These are phyloP conservation scores for Fusarium denticulatum DNA, from an alignment of 2,329 filamentous ascomycete genomes.

Conservation along the genomic window DNA sequence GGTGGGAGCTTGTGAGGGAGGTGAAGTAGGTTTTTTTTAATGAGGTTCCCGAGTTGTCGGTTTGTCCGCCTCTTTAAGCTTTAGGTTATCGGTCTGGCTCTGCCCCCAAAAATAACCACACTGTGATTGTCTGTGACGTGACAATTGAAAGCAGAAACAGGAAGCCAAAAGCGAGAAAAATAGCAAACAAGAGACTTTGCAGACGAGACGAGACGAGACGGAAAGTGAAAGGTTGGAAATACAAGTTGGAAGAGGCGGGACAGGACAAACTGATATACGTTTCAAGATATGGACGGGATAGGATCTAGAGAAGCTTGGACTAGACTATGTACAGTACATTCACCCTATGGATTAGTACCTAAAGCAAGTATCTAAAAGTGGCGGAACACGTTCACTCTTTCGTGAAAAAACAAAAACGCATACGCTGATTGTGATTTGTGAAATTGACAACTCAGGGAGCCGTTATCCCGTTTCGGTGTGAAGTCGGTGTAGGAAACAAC, in stretches of 20 bases:
- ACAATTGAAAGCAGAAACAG: conserved; percentile 11
- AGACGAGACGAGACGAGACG: not conserved
- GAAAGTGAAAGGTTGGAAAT: not conserved
- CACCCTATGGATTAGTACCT: not conserved
- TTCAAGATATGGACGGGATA: conserved; percentile 11
- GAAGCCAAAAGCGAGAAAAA: conserved; percentile 8
- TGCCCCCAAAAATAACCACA: conserved; percentile 16
- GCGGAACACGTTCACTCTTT: conserved; percentile 23
- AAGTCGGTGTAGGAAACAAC: conserved; percentile 44
- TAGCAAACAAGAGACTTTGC: not conserved
- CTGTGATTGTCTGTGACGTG: not conserved
- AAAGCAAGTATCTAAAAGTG: conserved; percentile 18
- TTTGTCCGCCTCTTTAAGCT: conserved; percentile 21
- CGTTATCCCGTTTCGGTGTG: conserved; percentile 44
- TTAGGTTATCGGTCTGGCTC: conserved; percentile 12
- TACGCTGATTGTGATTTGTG: conserved; percentile 27
- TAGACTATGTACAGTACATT: conserved; percentile 5
- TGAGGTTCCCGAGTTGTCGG: not conserved
- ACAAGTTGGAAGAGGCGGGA: conserved; percentile 2
- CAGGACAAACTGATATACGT: conserved; percentile 18
- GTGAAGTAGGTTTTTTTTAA: conserved; percentile 16
- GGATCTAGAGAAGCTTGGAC: conserved; percentile 17
- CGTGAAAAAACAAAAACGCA: conserved; percentile 8
- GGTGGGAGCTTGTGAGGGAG: conserved; percentile 12
- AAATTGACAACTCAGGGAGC: conserved; percentile 31